These are phyloP conservation scores for Schizosaccharomyces cryophilus DNA, from an alignment of 805 yeast species.

Conservation along the genomic window DNA sequence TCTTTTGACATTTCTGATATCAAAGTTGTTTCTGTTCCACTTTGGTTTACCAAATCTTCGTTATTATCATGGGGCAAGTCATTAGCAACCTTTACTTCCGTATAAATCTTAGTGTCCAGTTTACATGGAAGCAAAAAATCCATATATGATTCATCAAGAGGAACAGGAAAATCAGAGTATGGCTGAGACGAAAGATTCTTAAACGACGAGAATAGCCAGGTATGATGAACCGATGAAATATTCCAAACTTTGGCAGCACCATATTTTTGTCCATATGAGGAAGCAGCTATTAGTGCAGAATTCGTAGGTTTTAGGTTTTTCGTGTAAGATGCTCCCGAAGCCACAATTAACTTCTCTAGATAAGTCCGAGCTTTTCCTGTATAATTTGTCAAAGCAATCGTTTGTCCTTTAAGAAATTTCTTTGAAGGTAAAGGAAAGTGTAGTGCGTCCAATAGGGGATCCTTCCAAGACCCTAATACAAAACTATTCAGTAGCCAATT, in stretches of 20 bases:
- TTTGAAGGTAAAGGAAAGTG: constrained; percentile 38
- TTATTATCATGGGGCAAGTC: background rate
- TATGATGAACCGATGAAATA: constrained; percentile 43
- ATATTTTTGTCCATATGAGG: constrained; percentile 46
- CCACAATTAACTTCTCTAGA: constrained; percentile 32
- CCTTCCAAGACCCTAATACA: constrained; percentile 27
- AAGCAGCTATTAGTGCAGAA: constrained; percentile 47
- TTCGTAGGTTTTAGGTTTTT: constrained; percentile 36
- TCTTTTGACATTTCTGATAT: too few relatives aligned
- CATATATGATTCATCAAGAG: background rate
- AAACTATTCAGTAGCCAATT: constrained; percentile 56
- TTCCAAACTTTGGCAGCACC: constrained; percentile 49
- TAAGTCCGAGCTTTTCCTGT: constrained; percentile 66
- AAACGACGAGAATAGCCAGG: constrained; percentile 74
- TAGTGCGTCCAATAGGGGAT: constrained; percentile 31
- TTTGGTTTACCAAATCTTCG: background rate
- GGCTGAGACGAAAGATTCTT: constrained; percentile 8
- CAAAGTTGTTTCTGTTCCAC: too few relatives aligned
- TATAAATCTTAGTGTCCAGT: background rate
- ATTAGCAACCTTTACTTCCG: background rate
- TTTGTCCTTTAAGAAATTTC: constrained; percentile 26
- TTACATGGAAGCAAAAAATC: background rate
- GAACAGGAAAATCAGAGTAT: background rate
- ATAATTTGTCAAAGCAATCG: constrained; percentile 50
- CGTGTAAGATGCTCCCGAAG: constrained; percentile 58